A percentile compares a stretch with the other conserved stretches of the same genome.
These are phyloP conservation scores for Colletotrichum tabaci DNA, from an alignment of 2,329 filamentous ascomycete species.

Conservation along the genomic window DNA sequence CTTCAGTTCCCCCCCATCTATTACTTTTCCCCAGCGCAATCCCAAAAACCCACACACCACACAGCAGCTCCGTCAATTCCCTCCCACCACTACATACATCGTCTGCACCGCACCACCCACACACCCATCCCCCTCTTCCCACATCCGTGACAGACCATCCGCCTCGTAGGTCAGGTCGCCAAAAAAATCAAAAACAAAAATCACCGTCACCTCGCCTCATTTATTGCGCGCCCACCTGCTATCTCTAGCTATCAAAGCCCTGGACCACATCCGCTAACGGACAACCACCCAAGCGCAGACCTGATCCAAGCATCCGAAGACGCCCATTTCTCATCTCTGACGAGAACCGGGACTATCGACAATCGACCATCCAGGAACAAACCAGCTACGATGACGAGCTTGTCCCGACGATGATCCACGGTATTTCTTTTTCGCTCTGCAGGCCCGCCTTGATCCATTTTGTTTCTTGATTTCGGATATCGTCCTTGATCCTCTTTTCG, in stretches of 20 bases:
- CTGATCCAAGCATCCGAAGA: constrained; percentile 20
- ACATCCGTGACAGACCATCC: constrained; percentile 30
- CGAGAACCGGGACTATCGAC: constrained; percentile 29
- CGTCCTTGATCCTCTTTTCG: constrained; percentile 47
- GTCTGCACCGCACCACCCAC: constrained; percentile 36
- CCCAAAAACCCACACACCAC: constrained; percentile 36
- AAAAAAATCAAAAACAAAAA: neutral
- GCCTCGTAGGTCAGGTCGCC: constrained; percentile 32
- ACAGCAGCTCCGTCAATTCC: constrained; percentile 38
- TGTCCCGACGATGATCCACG: constrained; percentile 70
- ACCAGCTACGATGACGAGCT: constrained; percentile 54
- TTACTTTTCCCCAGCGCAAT: constrained; percentile 40
- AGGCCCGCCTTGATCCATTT: constrained; percentile 68
- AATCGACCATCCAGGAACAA: constrained; percentile 36
- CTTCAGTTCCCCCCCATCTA: constrained; percentile 37
- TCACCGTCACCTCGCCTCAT: constrained; percentile 27
- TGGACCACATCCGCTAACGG: constrained; percentile 31
- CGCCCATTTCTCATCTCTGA: constrained; percentile 18
- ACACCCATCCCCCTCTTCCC: constrained; percentile 20
- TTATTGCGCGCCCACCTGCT: constrained; percentile 27
- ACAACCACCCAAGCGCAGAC: constrained; percentile 33
- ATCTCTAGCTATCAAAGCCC: constrained; percentile 9
- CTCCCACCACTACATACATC: constrained; percentile 28
- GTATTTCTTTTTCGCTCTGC: constrained; percentile 63
- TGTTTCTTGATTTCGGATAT: constrained; percentile 65